Evolutionary conservation across 2,329 filamentous ascomycete genomes (phyloP).

Genomic region (Colletotrichum truncatum): DNA sequence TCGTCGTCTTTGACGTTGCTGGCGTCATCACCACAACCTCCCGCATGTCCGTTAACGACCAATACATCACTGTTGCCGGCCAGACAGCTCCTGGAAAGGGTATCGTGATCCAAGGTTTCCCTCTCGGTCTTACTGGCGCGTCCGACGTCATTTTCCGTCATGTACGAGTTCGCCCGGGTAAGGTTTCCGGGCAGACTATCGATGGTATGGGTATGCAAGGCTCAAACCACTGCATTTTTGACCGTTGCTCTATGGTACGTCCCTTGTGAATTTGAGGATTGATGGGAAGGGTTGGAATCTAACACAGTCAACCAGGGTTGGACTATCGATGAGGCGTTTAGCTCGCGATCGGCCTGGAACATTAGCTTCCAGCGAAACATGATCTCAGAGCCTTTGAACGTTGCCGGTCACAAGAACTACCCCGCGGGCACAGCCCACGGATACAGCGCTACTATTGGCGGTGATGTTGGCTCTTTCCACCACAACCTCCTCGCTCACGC

Average conservation of each 20-base stretch:
- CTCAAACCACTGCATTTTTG: constrained; percentile 44
- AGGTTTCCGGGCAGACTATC: constrained; percentile 39
- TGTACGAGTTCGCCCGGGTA: constrained; percentile 40
- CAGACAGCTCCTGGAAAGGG: constrained; percentile 59
- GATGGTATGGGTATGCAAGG: constrained; percentile 46
- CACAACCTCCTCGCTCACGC: constrained; percentile 44
- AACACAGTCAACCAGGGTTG: constrained; percentile 33
- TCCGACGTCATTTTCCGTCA: constrained; percentile 38
- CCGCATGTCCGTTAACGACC: constrained; percentile 52
- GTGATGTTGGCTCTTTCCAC: constrained; percentile 44
- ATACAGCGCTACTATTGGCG: constrained; percentile 39
- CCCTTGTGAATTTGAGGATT: fast-evolving
- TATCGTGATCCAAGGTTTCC: constrained; percentile 41
- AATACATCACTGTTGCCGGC: constrained; percentile 55
- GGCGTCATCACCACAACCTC: constrained; percentile 56
- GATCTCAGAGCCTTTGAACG: constrained; percentile 45
- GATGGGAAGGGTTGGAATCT: background rate
- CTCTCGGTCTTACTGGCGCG: constrained; percentile 41
- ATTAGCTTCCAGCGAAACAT: constrained; percentile 45
- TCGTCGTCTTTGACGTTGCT: constrained; percentile 56
- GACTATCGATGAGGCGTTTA: constrained; percentile 45
- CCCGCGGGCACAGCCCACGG: constrained; percentile 40
- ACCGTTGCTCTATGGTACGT: constrained; percentile 41
- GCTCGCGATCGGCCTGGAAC: constrained; percentile 42
- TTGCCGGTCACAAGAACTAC: constrained; percentile 47